Percentiles rank a stretch among this genome's conserved stretches.
phyloP scores from a whole-genome alignment of 176 grass and related monocot genomes.

The Carex littledalei region DNA sequence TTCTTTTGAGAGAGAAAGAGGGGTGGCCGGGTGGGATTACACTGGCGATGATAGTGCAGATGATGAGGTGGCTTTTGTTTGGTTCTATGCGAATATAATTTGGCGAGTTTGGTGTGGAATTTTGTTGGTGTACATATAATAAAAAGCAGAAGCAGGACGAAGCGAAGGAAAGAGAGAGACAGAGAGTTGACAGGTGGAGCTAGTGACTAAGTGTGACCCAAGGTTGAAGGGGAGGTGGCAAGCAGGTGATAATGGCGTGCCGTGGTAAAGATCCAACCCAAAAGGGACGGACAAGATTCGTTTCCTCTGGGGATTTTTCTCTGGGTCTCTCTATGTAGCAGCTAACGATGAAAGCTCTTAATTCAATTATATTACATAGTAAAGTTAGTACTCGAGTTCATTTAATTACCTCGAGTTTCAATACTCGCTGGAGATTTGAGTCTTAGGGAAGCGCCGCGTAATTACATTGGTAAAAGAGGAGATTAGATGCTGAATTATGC shows the following conservation, averaged over 20 bases:
- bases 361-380: background rate
- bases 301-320: background rate
- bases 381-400: background rate
- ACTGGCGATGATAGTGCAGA: constrained; percentile 12
- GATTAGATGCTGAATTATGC: background rate
- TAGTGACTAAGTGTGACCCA: background rate
- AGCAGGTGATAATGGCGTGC: constrained; percentile 21
- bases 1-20: constrained; percentile 8
- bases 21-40: background rate
- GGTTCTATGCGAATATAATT: constrained; percentile 14
- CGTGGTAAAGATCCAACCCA: background rate
- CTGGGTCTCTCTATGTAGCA: background rate
- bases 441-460: background rate
- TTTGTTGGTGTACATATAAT: constrained; percentile 14
- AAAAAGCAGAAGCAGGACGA: background rate
- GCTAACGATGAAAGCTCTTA: background rate
- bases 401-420: background rate
- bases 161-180: background rate
- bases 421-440: background rate
- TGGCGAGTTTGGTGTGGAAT: constrained; percentile 17
- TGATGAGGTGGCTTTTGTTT: constrained; percentile 18
- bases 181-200: background rate
- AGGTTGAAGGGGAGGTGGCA: background rate
- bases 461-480: background rate
- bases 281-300: background rate